Base-by-base conservation (phyloP, 2,329 filamentous ascomycete genomes). In the Lojkania enalia region DNA sequence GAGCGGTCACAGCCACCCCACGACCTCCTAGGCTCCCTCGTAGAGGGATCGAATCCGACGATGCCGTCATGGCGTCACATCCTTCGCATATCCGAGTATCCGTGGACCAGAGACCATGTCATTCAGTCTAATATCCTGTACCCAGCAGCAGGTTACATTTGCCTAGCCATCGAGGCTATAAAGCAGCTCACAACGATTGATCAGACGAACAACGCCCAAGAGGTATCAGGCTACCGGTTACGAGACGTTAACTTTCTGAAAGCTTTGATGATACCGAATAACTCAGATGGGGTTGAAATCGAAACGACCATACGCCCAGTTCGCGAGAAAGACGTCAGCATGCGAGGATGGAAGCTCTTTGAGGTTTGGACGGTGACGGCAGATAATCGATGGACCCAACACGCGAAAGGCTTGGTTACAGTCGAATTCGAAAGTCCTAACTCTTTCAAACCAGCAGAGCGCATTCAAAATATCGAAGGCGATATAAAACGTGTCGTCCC, bases 91-190 rank as follows among this genome's bases (percentile, higher is more conserved):
- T 60, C 71, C 7, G 67, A 73, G 3, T 60, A 64, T 1, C 72
- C 74, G 0, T 80, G 78, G 78, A 50, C 79, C 4, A 57, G 60
- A 0, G 73, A 79, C 43, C 76, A 80, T 40, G 58, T 71, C 39
- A 66, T 78, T 9, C 57, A 66, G 39, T 50, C 47, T 12, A 40
- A 57, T 1, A 59, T 51, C 11, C 48, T 68, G 12, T 69, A 56
- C 39, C 67, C 67, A 2, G 63, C 54, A 6, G 58, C 65, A 4
- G 66, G 63, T 2, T 62, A 60, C 46, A 31, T 67, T 4, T 43
- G 49, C 13, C 62, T 67, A 54, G 62, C 58, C 5, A 41, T 69
- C 14, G 65, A 70, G 46, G 66, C 60, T n/a, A 20, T 37, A 4
- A 20, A 27, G 14, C 52, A 58, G 30, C 29, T 35, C 15, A 33